These are phyloP conservation scores for Scleroderma bovista DNA, from an alignment of 768 basidiomycete species.

Conservation along the genomic window DNA sequence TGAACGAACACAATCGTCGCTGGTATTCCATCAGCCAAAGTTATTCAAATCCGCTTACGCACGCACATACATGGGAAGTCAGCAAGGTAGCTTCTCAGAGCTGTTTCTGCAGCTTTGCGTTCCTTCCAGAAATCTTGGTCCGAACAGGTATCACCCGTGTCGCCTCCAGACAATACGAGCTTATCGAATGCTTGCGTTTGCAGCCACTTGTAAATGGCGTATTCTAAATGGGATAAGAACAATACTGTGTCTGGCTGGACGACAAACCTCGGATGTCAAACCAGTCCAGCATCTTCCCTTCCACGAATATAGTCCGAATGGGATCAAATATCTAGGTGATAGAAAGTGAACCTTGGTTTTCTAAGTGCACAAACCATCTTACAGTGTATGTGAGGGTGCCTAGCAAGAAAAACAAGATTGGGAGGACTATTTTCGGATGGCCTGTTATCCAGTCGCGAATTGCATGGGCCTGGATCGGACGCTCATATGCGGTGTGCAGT, in stretches of 20 bases:
- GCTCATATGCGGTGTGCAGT: slow-evolving; percentile 54
- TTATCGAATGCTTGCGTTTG: slow-evolving; percentile 53
- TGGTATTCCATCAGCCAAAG: slow-evolving; percentile 23
- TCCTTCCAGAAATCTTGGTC: slow-evolving; percentile 73
- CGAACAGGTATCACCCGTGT: slow-evolving; percentile 10
- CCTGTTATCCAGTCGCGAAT: slow-evolving; percentile 74
- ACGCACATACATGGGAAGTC: slow-evolving; percentile 64
- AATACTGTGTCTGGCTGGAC: neutral
- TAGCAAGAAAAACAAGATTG: slow-evolving; percentile 79
- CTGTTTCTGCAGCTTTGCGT: slow-evolving; percentile 66
- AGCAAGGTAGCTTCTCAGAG: slow-evolving; percentile 63
- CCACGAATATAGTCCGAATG: slow-evolving; percentile 76
- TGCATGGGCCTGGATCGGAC: slow-evolving; percentile 58
- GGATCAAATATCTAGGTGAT: slow-evolving; percentile 82
- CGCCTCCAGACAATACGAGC: slow-evolving; percentile 27
- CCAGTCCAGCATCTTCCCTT: slow-evolving; percentile 77
- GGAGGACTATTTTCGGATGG: slow-evolving; percentile 85
- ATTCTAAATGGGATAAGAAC: slow-evolving; percentile 40
- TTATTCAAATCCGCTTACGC: neutral
- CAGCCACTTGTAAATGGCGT: slow-evolving; percentile 72
- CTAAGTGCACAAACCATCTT: slow-evolving; percentile 19
- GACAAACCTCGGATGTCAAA: slow-evolving; percentile 69
- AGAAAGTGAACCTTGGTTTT: neutral
- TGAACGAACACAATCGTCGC: slow-evolving; percentile 75
- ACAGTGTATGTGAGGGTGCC: slow-evolving; percentile 88